Conservation (phyloP, 2,329 filamentous ascomycete species). For the Zymoseptoria pseudotritici region DNA sequence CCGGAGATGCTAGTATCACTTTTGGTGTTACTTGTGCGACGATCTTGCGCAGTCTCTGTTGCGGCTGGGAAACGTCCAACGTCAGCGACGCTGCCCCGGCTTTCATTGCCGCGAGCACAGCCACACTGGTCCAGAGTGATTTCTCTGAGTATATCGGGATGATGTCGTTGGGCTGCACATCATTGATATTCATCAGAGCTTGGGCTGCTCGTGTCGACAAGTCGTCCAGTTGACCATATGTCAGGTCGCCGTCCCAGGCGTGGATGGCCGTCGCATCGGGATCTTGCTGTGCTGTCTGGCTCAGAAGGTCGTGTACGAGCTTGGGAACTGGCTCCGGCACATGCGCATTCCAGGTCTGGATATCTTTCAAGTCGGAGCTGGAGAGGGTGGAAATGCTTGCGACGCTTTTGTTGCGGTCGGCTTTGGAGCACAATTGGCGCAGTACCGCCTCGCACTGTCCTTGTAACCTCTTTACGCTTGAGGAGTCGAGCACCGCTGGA, state of each 20-base stretch:
- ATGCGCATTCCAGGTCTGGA: conserved; percentile 3
- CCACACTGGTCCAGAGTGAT: conserved; percentile 22
- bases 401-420: neutral
- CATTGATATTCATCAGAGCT: neutral
- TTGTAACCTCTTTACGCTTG: neutral
- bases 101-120: conserved; percentile 24
- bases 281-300: neutral
- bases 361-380: conserved; percentile 1
- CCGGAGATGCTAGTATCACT: conserved; percentile 4
- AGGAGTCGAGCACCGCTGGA: conserved; percentile 1
- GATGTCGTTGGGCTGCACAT: conserved; percentile 7
- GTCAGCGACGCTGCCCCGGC: conserved; percentile 18
- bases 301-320: conserved; percentile 2
- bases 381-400: neutral
- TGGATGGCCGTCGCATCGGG: conserved; percentile 10
- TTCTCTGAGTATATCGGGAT: conserved; percentile 25
- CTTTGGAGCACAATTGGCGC: conserved; percentile 3
- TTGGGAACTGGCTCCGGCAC: neutral
- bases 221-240: conserved; percentile 15
- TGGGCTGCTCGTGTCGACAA: neutral
- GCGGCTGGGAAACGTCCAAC: conserved; percentile 7
- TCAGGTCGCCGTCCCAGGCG: conserved; percentile 24
- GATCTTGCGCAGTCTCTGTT: conserved; percentile 23
- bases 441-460: conserved; percentile 5
- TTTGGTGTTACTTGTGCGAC: conserved; percentile 20